Conservation (phyloP, 2,329 filamentous ascomycete species). For the Fusarium foetens region DNA sequence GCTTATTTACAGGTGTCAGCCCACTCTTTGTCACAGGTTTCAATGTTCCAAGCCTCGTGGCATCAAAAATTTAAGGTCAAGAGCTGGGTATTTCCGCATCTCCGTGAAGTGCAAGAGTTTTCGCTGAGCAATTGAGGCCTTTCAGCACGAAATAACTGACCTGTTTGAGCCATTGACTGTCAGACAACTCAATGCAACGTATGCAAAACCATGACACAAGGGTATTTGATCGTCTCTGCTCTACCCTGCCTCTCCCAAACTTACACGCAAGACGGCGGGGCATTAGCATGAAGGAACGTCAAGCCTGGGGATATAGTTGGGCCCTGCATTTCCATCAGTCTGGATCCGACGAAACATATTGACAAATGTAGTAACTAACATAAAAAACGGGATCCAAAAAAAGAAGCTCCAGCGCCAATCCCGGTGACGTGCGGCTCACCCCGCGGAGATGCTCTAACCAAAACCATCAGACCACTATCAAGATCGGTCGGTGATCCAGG, state of each 20-base stretch:
- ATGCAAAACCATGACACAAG: slow-evolving; percentile 1
- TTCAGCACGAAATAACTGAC: neutral
- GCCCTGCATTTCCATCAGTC: slow-evolving; percentile 10
- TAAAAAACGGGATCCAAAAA: slow-evolving; percentile 8
- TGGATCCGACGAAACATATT: slow-evolving; percentile 16
- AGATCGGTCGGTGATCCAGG: slow-evolving; percentile 33
- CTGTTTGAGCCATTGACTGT: neutral
- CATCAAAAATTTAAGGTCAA: slow-evolving; percentile 16
- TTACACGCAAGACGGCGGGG: slow-evolving; percentile 11
- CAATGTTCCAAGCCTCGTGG: slow-evolving; percentile 23
- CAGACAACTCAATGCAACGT: neutral
- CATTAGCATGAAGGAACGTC: neutral
- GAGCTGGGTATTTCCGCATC: slow-evolving; percentile 42
- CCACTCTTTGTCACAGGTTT: slow-evolving; percentile 43
- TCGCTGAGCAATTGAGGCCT: neutral
- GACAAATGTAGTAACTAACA: slow-evolving; percentile 5
- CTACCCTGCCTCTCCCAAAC: neutral
- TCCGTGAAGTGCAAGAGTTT: slow-evolving; percentile 27
- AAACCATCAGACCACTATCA: slow-evolving; percentile 38
- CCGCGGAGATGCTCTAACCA: slow-evolving; percentile 43
- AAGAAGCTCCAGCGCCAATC: slow-evolving; percentile 4
- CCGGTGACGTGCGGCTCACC: neutral
- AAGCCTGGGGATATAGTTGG: slow-evolving; percentile 2
- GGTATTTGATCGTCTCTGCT: neutral
- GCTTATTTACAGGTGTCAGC: slow-evolving; percentile 30